Conservation (phyloP, 768 basidiomycete species). For the Suillus subalutaceus region DNA sequence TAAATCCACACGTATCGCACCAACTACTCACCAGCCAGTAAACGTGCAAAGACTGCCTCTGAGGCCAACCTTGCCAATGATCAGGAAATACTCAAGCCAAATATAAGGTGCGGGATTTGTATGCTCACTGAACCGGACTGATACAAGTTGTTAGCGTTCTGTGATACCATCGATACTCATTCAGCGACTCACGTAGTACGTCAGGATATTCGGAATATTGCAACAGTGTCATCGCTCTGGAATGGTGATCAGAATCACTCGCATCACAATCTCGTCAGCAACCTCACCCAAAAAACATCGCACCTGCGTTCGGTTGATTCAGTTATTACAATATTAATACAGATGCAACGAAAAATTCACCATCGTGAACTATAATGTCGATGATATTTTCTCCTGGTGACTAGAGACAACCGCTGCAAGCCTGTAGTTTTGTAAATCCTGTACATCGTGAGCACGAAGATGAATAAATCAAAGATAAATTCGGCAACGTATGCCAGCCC, state of each 20-base stretch:
- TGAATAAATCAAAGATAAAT: conserved; percentile 49
- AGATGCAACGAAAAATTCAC: conserved; percentile 33
- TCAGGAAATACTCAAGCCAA: too few species aligned
- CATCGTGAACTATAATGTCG: conserved; percentile 50
- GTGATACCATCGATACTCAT: neutral
- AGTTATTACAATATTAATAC: neutral
- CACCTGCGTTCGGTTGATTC: conserved; percentile 36
- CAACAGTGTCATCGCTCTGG: conserved; percentile 45
- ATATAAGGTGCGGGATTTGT: neutral
- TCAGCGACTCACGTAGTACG: conserved; percentile 37
- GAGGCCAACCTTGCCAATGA: conserved; percentile 18
- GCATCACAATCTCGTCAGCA: neutral
- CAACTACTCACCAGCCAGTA: conserved; percentile 45
- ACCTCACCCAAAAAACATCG: conserved; percentile 57
- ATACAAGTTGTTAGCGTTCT: neutral
- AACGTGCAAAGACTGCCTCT: conserved; percentile 51
- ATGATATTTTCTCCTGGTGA: conserved; percentile 39
- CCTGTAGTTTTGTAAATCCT: conserved; percentile 45
- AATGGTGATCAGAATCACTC: neutral
- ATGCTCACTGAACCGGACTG: conserved; percentile 14
- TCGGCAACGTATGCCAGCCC: conserved; percentile 52
- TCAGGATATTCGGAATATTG: conserved; percentile 50
- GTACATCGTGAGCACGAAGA: conserved; percentile 50
- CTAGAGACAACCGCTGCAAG: conserved; percentile 21
- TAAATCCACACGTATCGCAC: neutral